Percentiles rank a stretch among this genome's conserved stretches.
These are phyloP conservation scores for Heliamphora pulchella DNA, from an alignment of 179 eudicot species.

Conservation along the genomic window DNA sequence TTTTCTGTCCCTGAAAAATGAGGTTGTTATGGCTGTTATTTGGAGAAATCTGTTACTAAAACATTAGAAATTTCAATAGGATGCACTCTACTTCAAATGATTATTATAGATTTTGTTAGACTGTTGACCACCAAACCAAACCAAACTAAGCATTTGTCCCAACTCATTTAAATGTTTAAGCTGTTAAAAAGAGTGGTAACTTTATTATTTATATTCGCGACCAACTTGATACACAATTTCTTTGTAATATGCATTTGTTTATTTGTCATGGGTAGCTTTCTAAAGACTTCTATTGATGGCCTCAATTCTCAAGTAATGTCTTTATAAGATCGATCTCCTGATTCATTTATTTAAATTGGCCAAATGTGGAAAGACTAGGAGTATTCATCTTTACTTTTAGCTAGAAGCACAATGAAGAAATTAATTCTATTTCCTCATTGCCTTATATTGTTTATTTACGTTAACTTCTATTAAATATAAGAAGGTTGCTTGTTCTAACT, in stretches of 20 bases:
- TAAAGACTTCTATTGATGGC: not conserved
- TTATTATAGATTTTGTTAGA: not conserved
- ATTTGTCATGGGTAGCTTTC: not conserved
- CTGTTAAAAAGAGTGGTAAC: no score
- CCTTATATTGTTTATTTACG: not conserved
- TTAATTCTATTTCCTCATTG: not conserved
- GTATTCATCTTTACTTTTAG: not conserved
- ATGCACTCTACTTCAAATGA: not conserved
- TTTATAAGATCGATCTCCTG: not conserved
- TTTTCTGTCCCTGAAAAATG: not conserved
- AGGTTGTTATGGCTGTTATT: not conserved
- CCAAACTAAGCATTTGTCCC: no score
- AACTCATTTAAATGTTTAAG: no score
- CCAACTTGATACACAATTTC: no score
- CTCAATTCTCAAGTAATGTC: not conserved
- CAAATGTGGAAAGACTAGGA: not conserved
- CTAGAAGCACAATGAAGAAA: not conserved
- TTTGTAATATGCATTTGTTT: no score
- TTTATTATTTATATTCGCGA: no score
- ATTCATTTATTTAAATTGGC: not conserved
- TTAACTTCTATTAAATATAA: not conserved
- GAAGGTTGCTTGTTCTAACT: not conserved
- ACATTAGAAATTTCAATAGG: not conserved
- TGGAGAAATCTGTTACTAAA: not conserved
- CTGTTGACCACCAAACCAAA: no score